Evolutionary conservation across 495 filamentous ascomycete genomes (phyloP).

Genomic region (Aspergillus diversus): DNA sequence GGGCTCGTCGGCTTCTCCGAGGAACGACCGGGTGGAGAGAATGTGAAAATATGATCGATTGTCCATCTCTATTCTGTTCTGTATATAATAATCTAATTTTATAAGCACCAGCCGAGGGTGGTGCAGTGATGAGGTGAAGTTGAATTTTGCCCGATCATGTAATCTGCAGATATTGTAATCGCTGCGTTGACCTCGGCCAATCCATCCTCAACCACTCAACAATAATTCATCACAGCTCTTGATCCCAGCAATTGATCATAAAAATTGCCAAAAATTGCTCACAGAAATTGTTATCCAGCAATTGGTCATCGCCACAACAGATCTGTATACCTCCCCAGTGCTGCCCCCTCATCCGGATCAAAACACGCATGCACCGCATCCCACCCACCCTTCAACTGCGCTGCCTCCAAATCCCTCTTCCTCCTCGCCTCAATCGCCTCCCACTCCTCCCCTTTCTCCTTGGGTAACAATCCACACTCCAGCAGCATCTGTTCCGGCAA

Average conservation of each 20-base stretch:
- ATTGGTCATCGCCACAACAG: neutral
- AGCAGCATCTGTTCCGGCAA: no score
- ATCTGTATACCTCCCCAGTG: no score
- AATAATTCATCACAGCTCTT: neutral
- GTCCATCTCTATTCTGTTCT: neutral
- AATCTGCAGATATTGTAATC: slow-evolving; percentile 1
- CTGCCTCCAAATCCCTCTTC: no score
- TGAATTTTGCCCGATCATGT: neutral
- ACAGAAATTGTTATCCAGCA: neutral
- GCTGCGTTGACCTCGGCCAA: neutral
- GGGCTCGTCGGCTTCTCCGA: neutral
- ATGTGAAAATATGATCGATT: neutral
- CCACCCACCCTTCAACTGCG: no score
- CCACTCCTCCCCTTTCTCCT: no score
- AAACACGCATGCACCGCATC: no score
- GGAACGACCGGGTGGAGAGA: neutral
- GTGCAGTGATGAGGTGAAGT: neutral
- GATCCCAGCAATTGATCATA: neutral
- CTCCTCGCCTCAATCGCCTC: no score
- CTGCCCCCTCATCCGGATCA: no score
- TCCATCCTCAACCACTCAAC: neutral
- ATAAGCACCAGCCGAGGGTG: neutral
- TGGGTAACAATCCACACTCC: no score
- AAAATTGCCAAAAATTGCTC: neutral
- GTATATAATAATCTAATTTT: neutral